phyloP scores from a whole-genome alignment of 768 basidiomycete species.

The Daedaleopsis nitida region DNA sequence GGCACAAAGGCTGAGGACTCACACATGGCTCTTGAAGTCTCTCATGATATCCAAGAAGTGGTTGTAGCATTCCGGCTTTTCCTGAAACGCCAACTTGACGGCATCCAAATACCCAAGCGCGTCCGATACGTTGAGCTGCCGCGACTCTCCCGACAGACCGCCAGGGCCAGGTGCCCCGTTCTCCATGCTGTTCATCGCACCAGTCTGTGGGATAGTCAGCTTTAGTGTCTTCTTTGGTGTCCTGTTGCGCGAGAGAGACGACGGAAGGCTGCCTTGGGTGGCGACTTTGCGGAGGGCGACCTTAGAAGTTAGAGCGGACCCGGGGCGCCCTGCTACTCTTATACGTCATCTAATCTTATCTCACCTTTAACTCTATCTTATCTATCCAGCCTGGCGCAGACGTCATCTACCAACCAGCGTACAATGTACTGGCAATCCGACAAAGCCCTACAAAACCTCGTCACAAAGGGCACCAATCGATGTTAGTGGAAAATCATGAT shows the following conservation, averaged over 20 bases:
- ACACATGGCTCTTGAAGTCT: slow-evolving; percentile 97
- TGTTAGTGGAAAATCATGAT: too few relatives aligned
- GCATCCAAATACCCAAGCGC: slow-evolving; percentile 93
- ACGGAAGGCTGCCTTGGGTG: slow-evolving; percentile 12
- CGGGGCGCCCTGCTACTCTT: too few relatives aligned
- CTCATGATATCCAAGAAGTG: slow-evolving; percentile 97
- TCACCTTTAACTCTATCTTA: neutral
- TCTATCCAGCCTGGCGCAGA: neutral
- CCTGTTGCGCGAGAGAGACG: slow-evolving; percentile 14
- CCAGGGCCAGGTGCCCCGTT: slow-evolving; percentile 9
- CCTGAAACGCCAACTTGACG: slow-evolving; percentile 88
- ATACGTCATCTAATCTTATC: slow-evolving; percentile 23
- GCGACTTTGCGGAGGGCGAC: slow-evolving; percentile 8
- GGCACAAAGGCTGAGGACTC: slow-evolving; percentile 39
- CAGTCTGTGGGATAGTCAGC: slow-evolving; percentile 15
- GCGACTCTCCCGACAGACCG: slow-evolving; percentile 12
- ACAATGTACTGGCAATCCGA: too few relatives aligned
- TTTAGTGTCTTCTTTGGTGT: slow-evolving; percentile 11
- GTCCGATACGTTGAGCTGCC: slow-evolving; percentile 92
- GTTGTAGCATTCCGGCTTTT: slow-evolving; percentile 95
- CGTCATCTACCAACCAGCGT: too few relatives aligned
- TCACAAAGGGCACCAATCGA: too few relatives aligned
- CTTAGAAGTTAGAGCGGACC: too few relatives aligned
- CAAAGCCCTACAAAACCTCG: too few relatives aligned
- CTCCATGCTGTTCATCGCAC: slow-evolving; percentile 12